These are phyloP conservation scores for Suhomyces guaymorum DNA, from an alignment of 1,139 yeast genomes.

Conservation along the genomic window DNA sequence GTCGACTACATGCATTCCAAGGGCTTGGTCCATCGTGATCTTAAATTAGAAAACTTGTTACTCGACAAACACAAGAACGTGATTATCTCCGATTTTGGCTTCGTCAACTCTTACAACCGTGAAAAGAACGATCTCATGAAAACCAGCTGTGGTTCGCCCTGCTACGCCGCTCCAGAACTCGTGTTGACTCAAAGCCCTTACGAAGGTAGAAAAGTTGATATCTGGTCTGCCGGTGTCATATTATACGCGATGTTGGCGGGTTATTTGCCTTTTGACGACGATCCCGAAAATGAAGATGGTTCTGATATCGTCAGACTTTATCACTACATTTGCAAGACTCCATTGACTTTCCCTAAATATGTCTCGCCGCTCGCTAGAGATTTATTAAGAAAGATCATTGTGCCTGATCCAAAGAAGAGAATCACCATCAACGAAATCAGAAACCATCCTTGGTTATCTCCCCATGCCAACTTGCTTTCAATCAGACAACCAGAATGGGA, in stretches of 20 bases:
- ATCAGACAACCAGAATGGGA: conserved; percentile 94
- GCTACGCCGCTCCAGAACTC: conserved; percentile 97
- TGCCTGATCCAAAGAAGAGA: conserved; percentile 82
- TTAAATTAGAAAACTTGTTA: conserved; percentile 69
- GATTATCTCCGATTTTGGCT: conserved; percentile 81
- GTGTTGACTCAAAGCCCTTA: conserved; percentile 87
- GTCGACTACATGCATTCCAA: conserved; percentile 87
- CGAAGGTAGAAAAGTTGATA: conserved; percentile 92
- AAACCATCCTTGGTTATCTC: conserved; percentile 83
- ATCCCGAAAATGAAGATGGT: conserved; percentile 94
- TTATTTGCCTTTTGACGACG: conserved; percentile 96
- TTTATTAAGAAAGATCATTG: conserved; percentile 77
- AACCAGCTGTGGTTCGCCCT: conserved; percentile 96
- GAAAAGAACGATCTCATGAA: conserved; percentile 78
- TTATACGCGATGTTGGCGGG: conserved; percentile 97
- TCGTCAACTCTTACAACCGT: conserved; percentile 81
- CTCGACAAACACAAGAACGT: conserved; percentile 80
- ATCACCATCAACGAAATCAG: conserved; percentile 68
- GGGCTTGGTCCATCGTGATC: conserved; percentile 80
- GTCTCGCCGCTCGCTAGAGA: conserved; percentile 92
- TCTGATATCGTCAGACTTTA: conserved; percentile 88
- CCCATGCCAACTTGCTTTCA: conserved; percentile 77
- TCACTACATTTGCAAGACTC: conserved; percentile 87
- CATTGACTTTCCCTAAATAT: conserved; percentile 93
- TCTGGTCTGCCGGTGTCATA: conserved; percentile 96